Conservation (phyloP, 768 basidiomycete genomes). For the Termitomyces sp. region DNA sequence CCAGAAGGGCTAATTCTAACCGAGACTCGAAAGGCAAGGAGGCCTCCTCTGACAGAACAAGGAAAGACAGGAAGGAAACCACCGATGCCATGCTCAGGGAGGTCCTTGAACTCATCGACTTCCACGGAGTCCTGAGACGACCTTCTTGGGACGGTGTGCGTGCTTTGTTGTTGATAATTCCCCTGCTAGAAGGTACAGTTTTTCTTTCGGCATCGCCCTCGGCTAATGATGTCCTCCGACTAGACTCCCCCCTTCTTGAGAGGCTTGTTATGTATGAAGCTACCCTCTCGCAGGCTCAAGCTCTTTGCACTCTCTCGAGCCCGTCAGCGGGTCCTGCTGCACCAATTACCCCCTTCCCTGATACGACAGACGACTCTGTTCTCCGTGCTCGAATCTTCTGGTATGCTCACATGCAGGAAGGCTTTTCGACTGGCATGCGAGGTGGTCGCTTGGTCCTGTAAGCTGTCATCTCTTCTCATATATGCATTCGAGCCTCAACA, state of each 20-base stretch:
- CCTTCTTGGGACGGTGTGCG: slow-evolving; percentile 89
- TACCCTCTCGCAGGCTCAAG: slow-evolving; percentile 77
- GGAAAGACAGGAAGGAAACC: slow-evolving; percentile 48
- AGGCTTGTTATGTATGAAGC: slow-evolving; percentile 73
- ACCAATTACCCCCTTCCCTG: slow-evolving; percentile 35
- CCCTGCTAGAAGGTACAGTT: slow-evolving; percentile 74
- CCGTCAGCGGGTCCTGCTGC: slow-evolving; percentile 28
- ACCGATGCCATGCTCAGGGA: slow-evolving; percentile 73
- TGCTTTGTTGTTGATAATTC: slow-evolving; percentile 73
- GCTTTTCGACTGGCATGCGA: slow-evolving; percentile 74
- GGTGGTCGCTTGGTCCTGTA: slow-evolving; percentile 86
- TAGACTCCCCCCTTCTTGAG: slow-evolving; percentile 48
- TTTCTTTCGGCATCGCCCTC: slow-evolving; percentile 1
- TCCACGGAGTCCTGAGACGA: slow-evolving; percentile 72
- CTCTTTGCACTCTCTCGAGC: slow-evolving; percentile 61
- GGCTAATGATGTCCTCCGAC: slow-evolving; percentile 6
- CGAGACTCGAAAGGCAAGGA: slow-evolving; percentile 24
- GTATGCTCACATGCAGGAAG: slow-evolving; percentile 87
- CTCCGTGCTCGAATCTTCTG: slow-evolving; percentile 83
- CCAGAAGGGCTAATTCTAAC: slow-evolving; percentile 7
- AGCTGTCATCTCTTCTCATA: slow-evolving; percentile 23
- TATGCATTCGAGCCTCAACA: neutral
- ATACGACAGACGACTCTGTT: slow-evolving; percentile 56
- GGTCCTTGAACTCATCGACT: slow-evolving; percentile 77
- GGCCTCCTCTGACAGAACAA: slow-evolving; percentile 30